These are phyloP conservation scores for Elsinoe arachidis DNA, from an alignment of 2,329 filamentous ascomycete genomes.

Conservation along the genomic window DNA sequence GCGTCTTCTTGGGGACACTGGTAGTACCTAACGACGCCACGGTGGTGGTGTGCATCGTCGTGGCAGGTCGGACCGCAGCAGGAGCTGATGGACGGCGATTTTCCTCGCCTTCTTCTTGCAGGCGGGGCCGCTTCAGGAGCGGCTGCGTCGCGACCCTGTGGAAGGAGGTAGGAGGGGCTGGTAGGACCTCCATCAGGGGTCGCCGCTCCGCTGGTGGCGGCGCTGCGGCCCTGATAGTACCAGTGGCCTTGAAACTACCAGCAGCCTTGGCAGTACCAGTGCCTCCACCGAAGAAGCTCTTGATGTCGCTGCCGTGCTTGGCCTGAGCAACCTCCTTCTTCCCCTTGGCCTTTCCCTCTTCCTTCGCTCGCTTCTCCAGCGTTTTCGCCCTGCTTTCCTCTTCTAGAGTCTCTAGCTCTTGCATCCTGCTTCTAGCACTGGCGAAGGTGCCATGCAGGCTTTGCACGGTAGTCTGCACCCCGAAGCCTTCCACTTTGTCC, in stretches of 20 bases:
- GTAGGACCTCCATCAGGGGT: not conserved
- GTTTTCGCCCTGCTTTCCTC: constrained; percentile 23
- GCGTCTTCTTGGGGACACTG: constrained; percentile 34
- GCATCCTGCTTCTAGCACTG: constrained; percentile 32
- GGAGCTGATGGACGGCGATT: constrained; percentile 17
- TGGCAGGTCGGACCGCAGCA: constrained; percentile 27
- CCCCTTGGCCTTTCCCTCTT: constrained; percentile 19
- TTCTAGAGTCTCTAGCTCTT: constrained; percentile 32
- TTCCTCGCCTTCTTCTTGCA: constrained; percentile 23
- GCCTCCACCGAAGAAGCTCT: constrained; percentile 42
- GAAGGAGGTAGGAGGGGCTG: not conserved
- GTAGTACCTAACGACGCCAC: constrained; percentile 27
- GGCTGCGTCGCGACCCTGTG: constrained; percentile 11
- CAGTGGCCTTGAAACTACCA: no score
- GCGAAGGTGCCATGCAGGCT: constrained; percentile 25
- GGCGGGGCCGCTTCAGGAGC: constrained; percentile 17
- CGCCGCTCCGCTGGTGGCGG: not conserved
- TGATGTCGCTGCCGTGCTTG: constrained; percentile 35
- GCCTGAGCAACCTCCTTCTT: constrained; percentile 36
- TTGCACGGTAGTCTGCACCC: constrained; percentile 20
- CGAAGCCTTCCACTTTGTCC: constrained; percentile 23
- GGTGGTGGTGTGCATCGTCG: constrained; percentile 38
- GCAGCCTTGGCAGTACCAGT: not conserved
- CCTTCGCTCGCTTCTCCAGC: constrained; percentile 21
- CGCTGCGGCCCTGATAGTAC: no score